These are phyloP conservation scores for Mycena indigotica DNA, from an alignment of 768 basidiomycete genomes.

Conservation along the genomic window DNA sequence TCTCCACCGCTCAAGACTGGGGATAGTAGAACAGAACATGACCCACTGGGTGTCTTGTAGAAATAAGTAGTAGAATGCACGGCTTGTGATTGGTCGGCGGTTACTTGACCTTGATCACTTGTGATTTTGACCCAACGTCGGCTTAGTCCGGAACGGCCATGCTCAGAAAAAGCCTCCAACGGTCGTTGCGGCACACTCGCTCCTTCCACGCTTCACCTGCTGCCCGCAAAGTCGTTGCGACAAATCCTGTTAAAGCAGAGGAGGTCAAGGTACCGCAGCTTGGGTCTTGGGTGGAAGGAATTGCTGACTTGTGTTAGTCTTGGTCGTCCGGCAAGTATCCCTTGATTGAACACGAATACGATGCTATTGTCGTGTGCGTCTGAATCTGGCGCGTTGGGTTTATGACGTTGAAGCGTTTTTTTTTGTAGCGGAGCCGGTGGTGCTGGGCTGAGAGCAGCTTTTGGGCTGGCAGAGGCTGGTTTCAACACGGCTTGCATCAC, in stretches of 20 bases:
- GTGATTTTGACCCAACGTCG: not conserved
- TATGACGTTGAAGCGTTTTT: conserved; percentile 2
- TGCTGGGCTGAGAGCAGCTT: conserved; percentile 96
- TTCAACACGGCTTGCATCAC: conserved; percentile 99
- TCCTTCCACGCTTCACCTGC: conserved; percentile 69
- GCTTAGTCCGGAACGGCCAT: conserved; percentile 36
- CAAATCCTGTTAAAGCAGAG: conserved; percentile 77
- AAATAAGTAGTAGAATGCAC: conserved; percentile 13
- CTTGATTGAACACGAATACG: conserved; percentile 97
- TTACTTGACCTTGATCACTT: not conserved
- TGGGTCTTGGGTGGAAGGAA: not conserved
- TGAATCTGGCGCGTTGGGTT: not conserved
- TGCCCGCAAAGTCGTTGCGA: conserved; percentile 62
- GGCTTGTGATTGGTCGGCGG: conserved; percentile 12
- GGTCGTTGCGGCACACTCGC: conserved; percentile 53
- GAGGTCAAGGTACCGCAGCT: conserved; percentile 66
- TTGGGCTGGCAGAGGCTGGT: conserved; percentile 96
- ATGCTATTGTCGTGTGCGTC: conserved; percentile 97
- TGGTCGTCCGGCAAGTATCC: conserved; percentile 91
- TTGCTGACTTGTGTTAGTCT: conserved; percentile 44
- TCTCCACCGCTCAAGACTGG: conserved; percentile 17
- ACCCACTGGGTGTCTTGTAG: conserved; percentile 45
- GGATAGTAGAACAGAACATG: conserved; percentile 30
- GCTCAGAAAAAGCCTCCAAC: conserved; percentile 66
- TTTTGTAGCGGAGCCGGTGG: conserved; percentile 87